Evolutionary conservation across 495 filamentous ascomycete genomes (phyloP), one percentile per base, ranked within the genome.

Genomic region (Cenococcum geophilum): DNA sequence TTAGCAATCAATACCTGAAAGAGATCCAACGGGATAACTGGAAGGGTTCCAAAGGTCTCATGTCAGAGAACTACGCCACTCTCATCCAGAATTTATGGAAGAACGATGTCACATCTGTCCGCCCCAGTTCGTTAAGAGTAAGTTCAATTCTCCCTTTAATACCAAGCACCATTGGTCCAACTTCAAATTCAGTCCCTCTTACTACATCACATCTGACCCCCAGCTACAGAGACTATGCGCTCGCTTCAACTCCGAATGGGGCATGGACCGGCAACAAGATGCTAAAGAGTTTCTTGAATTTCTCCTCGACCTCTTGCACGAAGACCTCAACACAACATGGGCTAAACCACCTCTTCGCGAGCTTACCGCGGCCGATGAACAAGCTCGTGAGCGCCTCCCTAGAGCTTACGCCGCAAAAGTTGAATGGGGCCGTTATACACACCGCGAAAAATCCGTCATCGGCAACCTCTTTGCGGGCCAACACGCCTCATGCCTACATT

Each of bases 231-330:
- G 78, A 42, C 79, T 86, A 64, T 83, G 81, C 61, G 79, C 78
- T 14, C 75, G 81, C 20, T 67, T 85, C 58, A 82, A 81, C 36
- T 74, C 74, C 5, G 78, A 84, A 67, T 86, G 83, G 82, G 77
- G 74, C 11, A 80, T 83, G 48, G 79, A 83, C 58, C 74, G 80
- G 50, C 87, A 91, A 64, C 89, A 92, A 72, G 89, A 92, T 70
- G 83, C 88, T 11, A 86, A 86, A 67, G 89, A 91, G 64, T 91
- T 89, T 59, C 83, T 89, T 62, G 83, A 83, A 64, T 89, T 87
- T 68, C 68, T 89, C 4, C 74, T 91, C 14, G 85, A 88, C 65
- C 80, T 78, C 49, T 72, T 92, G 8, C 86, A 88, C 55, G 88
- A 92, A 70, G 89, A 92, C 68, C 75, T 89, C 25, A 92, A 92